A percentile compares a stretch with the other conserved stretches of the same genome.
phyloP scores from a whole-genome alignment of 352 stramenopile species.

The Phytophthora constricta region DNA sequence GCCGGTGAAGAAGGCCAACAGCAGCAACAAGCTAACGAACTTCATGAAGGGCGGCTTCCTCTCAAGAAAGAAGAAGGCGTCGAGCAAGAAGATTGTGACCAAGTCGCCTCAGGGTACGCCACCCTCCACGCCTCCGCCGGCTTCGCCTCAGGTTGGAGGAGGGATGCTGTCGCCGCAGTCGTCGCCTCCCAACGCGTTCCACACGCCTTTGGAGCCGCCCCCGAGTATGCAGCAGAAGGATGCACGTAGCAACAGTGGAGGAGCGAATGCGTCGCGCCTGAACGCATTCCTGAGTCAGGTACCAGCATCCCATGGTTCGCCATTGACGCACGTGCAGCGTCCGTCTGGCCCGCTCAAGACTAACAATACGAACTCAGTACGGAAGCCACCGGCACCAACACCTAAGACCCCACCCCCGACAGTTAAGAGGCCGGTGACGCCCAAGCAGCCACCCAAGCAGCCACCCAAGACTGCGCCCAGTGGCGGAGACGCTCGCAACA shows the following conservation, averaged over 20 bases:
- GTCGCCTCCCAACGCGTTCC: constrained; percentile 23
- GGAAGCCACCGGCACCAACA: constrained; percentile 42
- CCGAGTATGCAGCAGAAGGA: constrained; percentile 37
- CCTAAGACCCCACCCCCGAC: constrained; percentile 33
- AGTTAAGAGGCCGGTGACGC: constrained; percentile 24
- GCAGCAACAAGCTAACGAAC: constrained; percentile 73
- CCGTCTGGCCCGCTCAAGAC: constrained; percentile 62
- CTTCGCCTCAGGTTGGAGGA: constrained; percentile 50
- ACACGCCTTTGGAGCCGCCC: constrained; percentile 17
- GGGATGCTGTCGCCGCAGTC: constrained; percentile 39
- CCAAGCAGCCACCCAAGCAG: constrained; percentile 30
- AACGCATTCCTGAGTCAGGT: constrained; percentile 85
- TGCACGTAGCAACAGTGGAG: constrained; percentile 53
- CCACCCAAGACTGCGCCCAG: constrained; percentile 27
- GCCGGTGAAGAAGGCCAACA: constrained; percentile 67
- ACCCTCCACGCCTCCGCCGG: constrained; percentile 60
- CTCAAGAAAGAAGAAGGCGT: constrained; percentile 68
- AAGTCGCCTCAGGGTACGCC: constrained; percentile 61
- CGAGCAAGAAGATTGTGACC: constrained; percentile 37
- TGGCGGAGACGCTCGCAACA: constrained; percentile 58
- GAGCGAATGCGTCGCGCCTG: constrained; percentile 59
- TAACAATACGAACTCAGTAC: constrained; percentile 38
- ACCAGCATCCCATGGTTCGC: constrained; percentile 57
- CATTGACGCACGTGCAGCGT: constrained; percentile 64
- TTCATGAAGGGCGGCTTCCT: constrained; percentile 88